phyloP scores from a whole-genome alignment of 495 filamentous ascomycete species.

The Aspergillus cavernicola region DNA sequence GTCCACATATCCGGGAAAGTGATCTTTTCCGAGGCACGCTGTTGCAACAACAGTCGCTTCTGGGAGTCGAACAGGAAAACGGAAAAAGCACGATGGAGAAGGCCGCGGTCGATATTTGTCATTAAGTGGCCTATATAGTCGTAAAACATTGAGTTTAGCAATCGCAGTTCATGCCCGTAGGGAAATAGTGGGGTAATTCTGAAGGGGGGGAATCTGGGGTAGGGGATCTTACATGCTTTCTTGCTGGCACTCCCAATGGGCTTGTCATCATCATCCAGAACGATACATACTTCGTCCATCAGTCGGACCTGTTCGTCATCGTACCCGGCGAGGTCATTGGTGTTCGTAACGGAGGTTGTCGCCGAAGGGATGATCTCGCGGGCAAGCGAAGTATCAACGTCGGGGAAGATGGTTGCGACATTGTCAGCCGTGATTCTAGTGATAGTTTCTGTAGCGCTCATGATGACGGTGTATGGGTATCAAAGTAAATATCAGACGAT shows the following conservation, averaged over 20 bases:
- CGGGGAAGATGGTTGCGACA: slow-evolving; percentile 85
- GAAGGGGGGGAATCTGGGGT: background rate
- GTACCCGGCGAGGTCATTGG: slow-evolving; percentile 68
- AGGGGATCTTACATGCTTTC: slow-evolving; percentile 72
- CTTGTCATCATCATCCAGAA: slow-evolving; percentile 83
- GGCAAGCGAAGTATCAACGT: slow-evolving; percentile 85
- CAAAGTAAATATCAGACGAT: background rate
- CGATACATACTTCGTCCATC: slow-evolving; percentile 99
- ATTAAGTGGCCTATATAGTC: slow-evolving; percentile 78
- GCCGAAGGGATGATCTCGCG: slow-evolving; percentile 53
- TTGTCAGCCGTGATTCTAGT: slow-evolving; percentile 74
- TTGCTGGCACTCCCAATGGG: slow-evolving; percentile 98
- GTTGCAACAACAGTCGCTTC: slow-evolving; percentile 87
- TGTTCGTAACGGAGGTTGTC: slow-evolving; percentile 27
- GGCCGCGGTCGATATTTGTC: slow-evolving; percentile 93
- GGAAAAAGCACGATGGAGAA: slow-evolving; percentile 96
- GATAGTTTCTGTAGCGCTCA: slow-evolving; percentile 50
- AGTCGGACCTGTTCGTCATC: slow-evolving; percentile 96
- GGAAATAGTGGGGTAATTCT: background rate
- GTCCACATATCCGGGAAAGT: slow-evolving; percentile 99
- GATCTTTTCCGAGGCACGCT: slow-evolving; percentile 95
- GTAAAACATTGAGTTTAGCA: background rate
- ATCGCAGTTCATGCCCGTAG: background rate
- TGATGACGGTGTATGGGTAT: slow-evolving; percentile 21
- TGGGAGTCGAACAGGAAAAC: slow-evolving; percentile 93